These are phyloP conservation scores for Cyanodermella asteris DNA, from an alignment of 2,329 filamentous ascomycete species.

Conservation along the genomic window DNA sequence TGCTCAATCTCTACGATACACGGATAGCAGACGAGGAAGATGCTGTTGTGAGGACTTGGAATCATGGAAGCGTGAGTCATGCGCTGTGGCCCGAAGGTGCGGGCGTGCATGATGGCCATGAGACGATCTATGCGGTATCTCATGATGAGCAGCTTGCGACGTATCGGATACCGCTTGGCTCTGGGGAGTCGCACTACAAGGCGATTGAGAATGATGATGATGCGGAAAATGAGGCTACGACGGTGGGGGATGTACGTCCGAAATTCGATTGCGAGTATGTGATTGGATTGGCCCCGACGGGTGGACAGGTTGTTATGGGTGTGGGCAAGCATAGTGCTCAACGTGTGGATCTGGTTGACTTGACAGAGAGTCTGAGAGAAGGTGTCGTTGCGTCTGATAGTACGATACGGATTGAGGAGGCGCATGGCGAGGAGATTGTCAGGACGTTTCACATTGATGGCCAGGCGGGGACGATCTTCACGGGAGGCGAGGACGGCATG, in stretches of 20 bases:
- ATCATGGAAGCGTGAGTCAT: no score
- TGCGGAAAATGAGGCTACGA: slow-evolving; percentile 23
- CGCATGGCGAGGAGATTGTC: slow-evolving; percentile 26
- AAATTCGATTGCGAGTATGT: slow-evolving; percentile 36
- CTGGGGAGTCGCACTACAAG: not conserved
- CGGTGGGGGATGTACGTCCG: slow-evolving; percentile 35
- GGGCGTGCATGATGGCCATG: no score
- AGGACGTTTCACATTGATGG: slow-evolving; percentile 23
- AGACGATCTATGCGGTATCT: slow-evolving; percentile 36
- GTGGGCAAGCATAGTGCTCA: slow-evolving; percentile 23
- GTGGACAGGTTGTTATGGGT: slow-evolving; percentile 21
- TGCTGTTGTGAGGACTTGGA: slow-evolving; percentile 38
- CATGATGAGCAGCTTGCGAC: slow-evolving; percentile 40
- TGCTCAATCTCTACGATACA: slow-evolving; percentile 40
- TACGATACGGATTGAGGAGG: slow-evolving; percentile 20
- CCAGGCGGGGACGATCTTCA: slow-evolving; percentile 5
- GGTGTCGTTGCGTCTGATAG: slow-evolving; percentile 9
- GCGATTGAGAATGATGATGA: slow-evolving; percentile 26
- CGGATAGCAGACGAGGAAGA: slow-evolving; percentile 37
- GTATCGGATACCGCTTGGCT: slow-evolving; percentile 26
- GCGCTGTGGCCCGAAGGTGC: not conserved
- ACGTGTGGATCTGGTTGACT: not conserved
- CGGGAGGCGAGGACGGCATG: slow-evolving; percentile 8
- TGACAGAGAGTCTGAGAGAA: not conserved
- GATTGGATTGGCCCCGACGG: slow-evolving; percentile 27